A percentile compares a stretch with the other conserved stretches of the same genome.
Conservation (phyloP, 2,329 filamentous ascomycete species). For the Stagonosporopsis rhizophila region DNA sequence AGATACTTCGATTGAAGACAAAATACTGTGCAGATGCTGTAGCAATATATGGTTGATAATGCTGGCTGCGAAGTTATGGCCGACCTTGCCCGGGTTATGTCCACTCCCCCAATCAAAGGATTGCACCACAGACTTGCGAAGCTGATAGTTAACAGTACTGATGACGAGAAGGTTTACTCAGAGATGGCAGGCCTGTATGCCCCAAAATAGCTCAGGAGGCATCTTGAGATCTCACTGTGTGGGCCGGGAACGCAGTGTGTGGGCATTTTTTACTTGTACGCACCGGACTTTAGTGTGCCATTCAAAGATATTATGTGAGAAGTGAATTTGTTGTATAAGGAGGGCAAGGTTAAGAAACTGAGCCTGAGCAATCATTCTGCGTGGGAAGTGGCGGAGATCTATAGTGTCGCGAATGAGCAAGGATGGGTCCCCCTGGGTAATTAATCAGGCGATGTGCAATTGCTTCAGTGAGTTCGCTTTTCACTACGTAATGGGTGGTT, state of each 20-base stretch:
- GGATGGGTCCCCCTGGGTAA: conserved; percentile 79
- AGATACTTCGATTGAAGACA: too few relatives aligned
- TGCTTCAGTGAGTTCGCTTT: not conserved
- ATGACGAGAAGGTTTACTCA: not conserved
- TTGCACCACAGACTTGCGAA: too few relatives aligned
- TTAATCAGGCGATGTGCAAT: conserved; percentile 87
- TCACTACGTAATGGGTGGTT: not conserved
- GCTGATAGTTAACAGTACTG: too few relatives aligned
- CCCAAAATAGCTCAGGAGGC: not conserved
- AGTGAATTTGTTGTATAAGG: conserved; percentile 51
- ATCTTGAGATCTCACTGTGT: not conserved
- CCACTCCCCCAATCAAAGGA: too few relatives aligned
- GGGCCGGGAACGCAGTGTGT: not conserved
- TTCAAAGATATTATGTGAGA: conserved; percentile 50
- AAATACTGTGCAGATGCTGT: too few relatives aligned
- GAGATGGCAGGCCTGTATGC: not conserved
- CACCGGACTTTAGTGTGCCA: conserved; percentile 22
- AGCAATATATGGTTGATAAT: too few relatives aligned
- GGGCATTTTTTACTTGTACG: not conserved
- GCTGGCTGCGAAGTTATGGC: conserved; percentile 79
- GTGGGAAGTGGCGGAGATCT: conserved; percentile 60
- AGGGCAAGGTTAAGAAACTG: conserved; percentile 56
- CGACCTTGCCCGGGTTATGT: too few relatives aligned
- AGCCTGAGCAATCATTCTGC: conserved; percentile 58
- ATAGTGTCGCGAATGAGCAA: conserved; percentile 75